These are phyloP conservation scores for Ogataea haglerorum DNA, from an alignment of 805 yeast species.

Conservation along the genomic window DNA sequence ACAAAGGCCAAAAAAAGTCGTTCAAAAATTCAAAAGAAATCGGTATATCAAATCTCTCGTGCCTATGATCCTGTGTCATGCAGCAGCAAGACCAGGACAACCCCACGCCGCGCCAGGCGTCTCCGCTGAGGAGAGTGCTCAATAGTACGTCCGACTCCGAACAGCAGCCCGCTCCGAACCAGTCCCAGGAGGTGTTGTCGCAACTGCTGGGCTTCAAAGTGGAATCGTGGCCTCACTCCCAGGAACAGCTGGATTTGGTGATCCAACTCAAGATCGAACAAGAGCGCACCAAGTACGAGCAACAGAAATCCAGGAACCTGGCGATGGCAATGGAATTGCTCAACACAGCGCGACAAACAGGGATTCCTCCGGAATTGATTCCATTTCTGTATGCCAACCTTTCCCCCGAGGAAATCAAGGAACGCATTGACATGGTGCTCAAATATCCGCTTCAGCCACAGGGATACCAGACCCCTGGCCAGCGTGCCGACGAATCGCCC, in stretches of 20 bases:
- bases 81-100: slow-evolving; percentile 8
- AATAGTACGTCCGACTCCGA: slow-evolving; percentile 3
- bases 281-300: slow-evolving; percentile 41
- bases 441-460: slow-evolving; percentile 4
- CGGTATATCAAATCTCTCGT: not conserved
- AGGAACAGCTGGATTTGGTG: slow-evolving; percentile 37
- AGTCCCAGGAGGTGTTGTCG: slow-evolving; percentile 7
- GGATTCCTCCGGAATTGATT: slow-evolving; percentile 25
- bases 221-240: slow-evolving; percentile 32
- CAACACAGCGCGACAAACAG: slow-evolving; percentile 24
- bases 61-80: slow-evolving; percentile 10
- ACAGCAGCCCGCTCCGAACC: not conserved
- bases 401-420: slow-evolving; percentile 14
- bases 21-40: not conserved
- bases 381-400: slow-evolving; percentile 24
- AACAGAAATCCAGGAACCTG: slow-evolving; percentile 33
- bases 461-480: slow-evolving; percentile 3
- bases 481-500: slow-evolving; percentile 17
- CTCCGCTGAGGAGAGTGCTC: slow-evolving; percentile 15
- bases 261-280: slow-evolving; percentile 39
- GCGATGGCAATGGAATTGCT: slow-evolving; percentile 36
- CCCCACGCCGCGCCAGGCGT: slow-evolving; percentile 12
- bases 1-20: not conserved
- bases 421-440: slow-evolving; percentile 13
- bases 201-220: slow-evolving; percentile 13